A percentile compares a stretch with the other conserved stretches of the same genome.
These are phyloP conservation scores for Symbiodinium natans DNA, from an alignment of 73 alveolate species.

Conservation along the genomic window DNA sequence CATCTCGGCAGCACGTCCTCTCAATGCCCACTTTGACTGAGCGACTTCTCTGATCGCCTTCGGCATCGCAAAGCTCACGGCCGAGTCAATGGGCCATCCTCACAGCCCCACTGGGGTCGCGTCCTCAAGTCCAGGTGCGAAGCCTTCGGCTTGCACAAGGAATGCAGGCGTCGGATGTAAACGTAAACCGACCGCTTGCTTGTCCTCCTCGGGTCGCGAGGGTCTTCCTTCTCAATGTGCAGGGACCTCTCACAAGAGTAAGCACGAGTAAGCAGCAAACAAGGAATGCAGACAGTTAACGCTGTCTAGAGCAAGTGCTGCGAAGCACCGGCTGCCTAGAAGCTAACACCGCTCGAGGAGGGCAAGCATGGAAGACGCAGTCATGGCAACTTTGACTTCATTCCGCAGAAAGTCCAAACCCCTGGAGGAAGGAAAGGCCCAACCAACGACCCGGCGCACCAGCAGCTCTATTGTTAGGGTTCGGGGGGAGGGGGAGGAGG, in stretches of 20 bases:
- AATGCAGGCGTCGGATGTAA: not conserved
- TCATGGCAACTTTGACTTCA: constrained; percentile 1
- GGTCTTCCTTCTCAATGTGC: not conserved
- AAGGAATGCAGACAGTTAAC: not conserved
- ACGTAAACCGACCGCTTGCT: not conserved
- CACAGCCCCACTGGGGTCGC: not conserved
- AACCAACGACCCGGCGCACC: not conserved
- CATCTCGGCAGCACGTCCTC: not conserved
- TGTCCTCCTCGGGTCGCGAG: not conserved
- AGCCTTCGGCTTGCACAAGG: not conserved
- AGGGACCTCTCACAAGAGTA: not conserved
- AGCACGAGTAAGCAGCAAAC: not conserved
- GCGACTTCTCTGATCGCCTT: constrained; percentile 7
- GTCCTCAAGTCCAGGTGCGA: not conserved
- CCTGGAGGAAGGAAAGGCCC: constrained; percentile 6
- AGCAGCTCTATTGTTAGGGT: not conserved
- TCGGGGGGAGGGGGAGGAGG: not conserved
- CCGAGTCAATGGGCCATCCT: constrained; percentile 5
- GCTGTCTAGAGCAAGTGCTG: not conserved
- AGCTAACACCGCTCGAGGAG: constrained; percentile 11
- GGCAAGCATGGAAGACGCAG: constrained; percentile 16
- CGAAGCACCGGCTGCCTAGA: not conserved
- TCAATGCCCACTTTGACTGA: not conserved
- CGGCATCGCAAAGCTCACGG: constrained; percentile 7
- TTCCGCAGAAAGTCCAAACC: not conserved